phyloP scores from a whole-genome alignment of 2,329 filamentous ascomycete genomes.

The Exophiala sp. region DNA sequence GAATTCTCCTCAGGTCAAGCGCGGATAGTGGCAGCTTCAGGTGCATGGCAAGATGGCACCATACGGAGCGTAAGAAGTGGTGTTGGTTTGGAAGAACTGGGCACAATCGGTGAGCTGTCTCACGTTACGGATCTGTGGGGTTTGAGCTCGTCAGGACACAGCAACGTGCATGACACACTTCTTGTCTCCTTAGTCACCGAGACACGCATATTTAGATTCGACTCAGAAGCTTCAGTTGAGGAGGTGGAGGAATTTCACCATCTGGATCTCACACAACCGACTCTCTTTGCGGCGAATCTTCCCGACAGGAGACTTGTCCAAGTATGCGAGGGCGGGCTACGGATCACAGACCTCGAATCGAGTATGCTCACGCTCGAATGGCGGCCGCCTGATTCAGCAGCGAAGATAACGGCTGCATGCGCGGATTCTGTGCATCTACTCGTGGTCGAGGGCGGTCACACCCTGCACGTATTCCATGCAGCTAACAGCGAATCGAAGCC shows the following conservation, averaged over 20 bases:
- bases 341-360: slow-evolving; percentile 53
- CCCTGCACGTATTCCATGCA: slow-evolving; percentile 63
- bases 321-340: slow-evolving; percentile 63
- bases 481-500: slow-evolving; percentile 52
- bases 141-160: slow-evolving; percentile 52
- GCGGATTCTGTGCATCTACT: slow-evolving; percentile 67
- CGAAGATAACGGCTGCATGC: slow-evolving; percentile 72
- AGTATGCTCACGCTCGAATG: slow-evolving; percentile 46
- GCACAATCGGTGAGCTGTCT: slow-evolving; percentile 74
- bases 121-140: slow-evolving; percentile 71
- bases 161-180: slow-evolving; percentile 62
- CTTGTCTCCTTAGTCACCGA: slow-evolving; percentile 78
- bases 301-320: slow-evolving; percentile 66
- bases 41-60: slow-evolving; percentile 83
- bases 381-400: slow-evolving; percentile 40
- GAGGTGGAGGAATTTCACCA: slow-evolving; percentile 76
- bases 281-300: slow-evolving; percentile 67
- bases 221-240: slow-evolving; percentile 71
- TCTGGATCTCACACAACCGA: slow-evolving; percentile 65
- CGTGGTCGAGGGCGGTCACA: slow-evolving; percentile 72
- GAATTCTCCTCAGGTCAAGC: slow-evolving; percentile 95
- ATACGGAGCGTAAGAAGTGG: slow-evolving; percentile 88
- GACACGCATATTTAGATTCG: slow-evolving; percentile 78
- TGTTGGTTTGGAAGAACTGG: slow-evolving; percentile 84
- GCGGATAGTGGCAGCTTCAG: slow-evolving; percentile 86